Conservation (phyloP, 83 land plant genomes). For the Thuja plicata region DNA sequence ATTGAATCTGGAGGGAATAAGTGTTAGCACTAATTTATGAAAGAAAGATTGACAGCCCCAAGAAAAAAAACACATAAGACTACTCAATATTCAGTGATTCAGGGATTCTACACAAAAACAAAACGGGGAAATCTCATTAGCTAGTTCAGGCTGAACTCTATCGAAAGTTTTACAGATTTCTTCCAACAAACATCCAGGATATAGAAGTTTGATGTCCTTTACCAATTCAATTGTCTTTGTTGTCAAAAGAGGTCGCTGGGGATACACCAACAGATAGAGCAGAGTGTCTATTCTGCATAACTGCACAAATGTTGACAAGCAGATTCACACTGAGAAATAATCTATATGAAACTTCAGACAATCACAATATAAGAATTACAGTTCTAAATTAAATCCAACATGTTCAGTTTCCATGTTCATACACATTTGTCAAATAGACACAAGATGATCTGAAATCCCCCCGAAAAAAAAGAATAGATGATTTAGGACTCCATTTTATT, state of each 20-base stretch:
- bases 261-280: conserved; percentile 90
- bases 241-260: conserved; percentile 91
- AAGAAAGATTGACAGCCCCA: background rate
- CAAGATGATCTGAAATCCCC: background rate
- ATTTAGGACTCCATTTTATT: background rate
- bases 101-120: background rate
- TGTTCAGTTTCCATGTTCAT: background rate
- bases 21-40: background rate
- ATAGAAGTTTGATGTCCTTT: background rate
- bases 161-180: background rate
- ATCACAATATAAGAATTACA: background rate
- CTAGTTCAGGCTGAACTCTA: background rate
- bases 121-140: background rate
- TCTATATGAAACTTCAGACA: background rate
- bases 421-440: background rate
- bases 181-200: background rate
- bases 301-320: conserved; percentile 36
- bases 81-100: background rate
- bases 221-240: conserved; percentile 98
- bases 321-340: background rate
- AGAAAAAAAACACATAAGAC: background rate
- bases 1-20: conserved; percentile 65
- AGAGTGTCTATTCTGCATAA: conserved; percentile 80
- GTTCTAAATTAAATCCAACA: background rate
- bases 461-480: background rate